phyloP scores from a whole-genome alignment of 805 yeast genomes.

The Ogataea dorogensis region DNA sequence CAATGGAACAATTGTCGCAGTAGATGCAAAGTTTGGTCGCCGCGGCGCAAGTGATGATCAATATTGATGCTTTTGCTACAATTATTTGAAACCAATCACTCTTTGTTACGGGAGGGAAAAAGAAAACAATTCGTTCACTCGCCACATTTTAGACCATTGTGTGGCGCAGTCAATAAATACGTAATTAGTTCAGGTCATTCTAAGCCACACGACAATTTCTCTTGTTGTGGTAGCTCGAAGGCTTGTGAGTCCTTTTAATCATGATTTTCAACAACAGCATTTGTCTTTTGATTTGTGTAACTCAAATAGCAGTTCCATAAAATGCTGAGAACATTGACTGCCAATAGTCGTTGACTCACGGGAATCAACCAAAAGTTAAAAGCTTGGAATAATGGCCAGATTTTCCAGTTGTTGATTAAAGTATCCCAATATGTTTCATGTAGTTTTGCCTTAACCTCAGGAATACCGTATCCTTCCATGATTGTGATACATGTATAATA shows the following conservation, averaged over 20 bases:
- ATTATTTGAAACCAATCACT: constrained; percentile 10
- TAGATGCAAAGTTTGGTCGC: constrained; percentile 1
- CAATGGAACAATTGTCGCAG: constrained; percentile 7
- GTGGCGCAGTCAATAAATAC: constrained; percentile 1
- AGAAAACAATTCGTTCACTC: constrained; percentile 23
- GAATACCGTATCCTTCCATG: constrained; percentile 52
- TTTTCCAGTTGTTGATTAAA: constrained; percentile 69
- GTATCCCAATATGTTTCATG: constrained; percentile 62
- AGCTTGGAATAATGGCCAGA: constrained; percentile 89
- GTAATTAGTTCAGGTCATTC: neutral
- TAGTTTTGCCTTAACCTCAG: constrained; percentile 43
- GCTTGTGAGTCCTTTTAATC: neutral
- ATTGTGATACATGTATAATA: constrained; percentile 68
- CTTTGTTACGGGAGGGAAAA: constrained; percentile 11
- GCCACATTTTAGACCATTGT: constrained; percentile 13
- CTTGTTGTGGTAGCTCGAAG: constrained; percentile 4
- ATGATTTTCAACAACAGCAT: constrained; percentile 8
- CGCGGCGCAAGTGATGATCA: neutral
- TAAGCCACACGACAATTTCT: constrained; percentile 5
- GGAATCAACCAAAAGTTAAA: constrained; percentile 78
- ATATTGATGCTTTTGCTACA: constrained; percentile 1
- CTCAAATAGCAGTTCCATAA: constrained; percentile 85
- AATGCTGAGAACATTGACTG: constrained; percentile 69
- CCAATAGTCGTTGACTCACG: constrained; percentile 59
- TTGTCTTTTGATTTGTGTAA: constrained; percentile 42